These are phyloP conservation scores for Parasitella parasitica DNA, from an alignment of 371 early-diverging fungal genomes.

Conservation along the genomic window DNA sequence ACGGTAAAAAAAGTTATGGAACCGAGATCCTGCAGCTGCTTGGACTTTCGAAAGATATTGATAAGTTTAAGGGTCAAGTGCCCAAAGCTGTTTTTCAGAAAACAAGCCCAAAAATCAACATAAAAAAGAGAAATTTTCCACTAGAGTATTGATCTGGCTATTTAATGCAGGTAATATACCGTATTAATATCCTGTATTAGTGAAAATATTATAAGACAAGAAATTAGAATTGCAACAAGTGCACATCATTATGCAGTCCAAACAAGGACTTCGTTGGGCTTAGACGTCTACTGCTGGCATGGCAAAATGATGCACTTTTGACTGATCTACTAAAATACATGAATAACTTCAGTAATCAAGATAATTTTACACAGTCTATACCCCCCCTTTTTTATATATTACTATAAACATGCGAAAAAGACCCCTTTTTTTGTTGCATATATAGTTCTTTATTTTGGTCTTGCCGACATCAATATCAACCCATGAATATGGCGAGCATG, in stretches of 20 bases:
- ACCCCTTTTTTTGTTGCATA: neutral
- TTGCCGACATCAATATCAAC: neutral
- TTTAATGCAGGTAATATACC: too few relatives aligned
- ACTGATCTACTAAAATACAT: neutral
- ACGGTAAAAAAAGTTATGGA: too few relatives aligned
- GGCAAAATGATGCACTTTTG: neutral
- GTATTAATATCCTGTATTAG: too few relatives aligned
- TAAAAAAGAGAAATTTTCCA: too few relatives aligned
- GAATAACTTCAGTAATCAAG: neutral
- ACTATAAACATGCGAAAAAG: neutral
- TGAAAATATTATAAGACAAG: neutral
- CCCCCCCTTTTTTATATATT: neutral
- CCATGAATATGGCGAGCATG: neutral
- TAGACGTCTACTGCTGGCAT: neutral
- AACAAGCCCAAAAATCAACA: too few relatives aligned
- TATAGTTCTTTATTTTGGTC: neutral
- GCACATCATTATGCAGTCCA: conserved; percentile 11
- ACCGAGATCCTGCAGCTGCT: too few relatives aligned
- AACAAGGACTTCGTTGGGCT: neutral
- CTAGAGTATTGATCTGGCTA: too few relatives aligned
- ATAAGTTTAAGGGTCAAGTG: too few relatives aligned
- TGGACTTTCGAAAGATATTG: too few relatives aligned
- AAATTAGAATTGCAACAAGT: neutral
- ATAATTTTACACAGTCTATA: too few relatives aligned
- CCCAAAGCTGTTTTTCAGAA: too few relatives aligned